These are phyloP conservation scores for Backusella tarrabulga DNA, from an alignment of 192 early-diverging fungal genomes.

Conservation along the genomic window DNA sequence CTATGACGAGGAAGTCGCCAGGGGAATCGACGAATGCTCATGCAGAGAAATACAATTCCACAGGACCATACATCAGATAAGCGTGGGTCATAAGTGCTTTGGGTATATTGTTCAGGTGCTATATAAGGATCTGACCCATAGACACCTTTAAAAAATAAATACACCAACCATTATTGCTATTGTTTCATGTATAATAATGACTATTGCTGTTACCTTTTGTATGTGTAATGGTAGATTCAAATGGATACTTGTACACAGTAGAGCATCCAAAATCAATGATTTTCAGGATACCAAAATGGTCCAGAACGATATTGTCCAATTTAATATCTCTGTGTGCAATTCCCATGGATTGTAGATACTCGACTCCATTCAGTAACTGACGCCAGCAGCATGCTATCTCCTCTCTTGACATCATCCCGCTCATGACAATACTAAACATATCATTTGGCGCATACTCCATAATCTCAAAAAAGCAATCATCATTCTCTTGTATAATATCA, in stretches of 20 bases:
- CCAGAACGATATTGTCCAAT: constrained; percentile 85
- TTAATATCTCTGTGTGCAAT: constrained; percentile 95
- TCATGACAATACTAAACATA: constrained; percentile 78
- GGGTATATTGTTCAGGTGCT: constrained; percentile 80
- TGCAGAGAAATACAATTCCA: constrained; percentile 85
- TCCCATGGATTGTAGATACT: constrained; percentile 86
- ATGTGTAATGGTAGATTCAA: constrained; percentile 51
- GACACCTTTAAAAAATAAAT: constrained; percentile 57
- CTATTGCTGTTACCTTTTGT: constrained; percentile 36
- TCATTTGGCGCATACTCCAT: constrained; percentile 95
- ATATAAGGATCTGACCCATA: constrained; percentile 95
- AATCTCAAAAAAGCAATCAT: constrained; percentile 62
- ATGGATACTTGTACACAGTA: constrained; percentile 84
- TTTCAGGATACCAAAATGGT: constrained; percentile 74
- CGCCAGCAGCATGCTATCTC: constrained; percentile 89
- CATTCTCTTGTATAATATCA: constrained; percentile 70
- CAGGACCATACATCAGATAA: constrained; percentile 86
- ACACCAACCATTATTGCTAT: constrained; percentile 25
- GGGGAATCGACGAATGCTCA: constrained; percentile 67
- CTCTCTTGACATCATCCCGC: constrained; percentile 67
- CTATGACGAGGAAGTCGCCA: constrained; percentile 56
- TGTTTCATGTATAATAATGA: not conserved
- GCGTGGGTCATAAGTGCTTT: constrained; percentile 76
- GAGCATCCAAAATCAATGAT: constrained; percentile 96
- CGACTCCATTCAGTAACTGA: constrained; percentile 79